These are phyloP conservation scores for Puccinia hordei DNA, from an alignment of 1,284 basidiomycete genomes.

Conservation along the genomic window DNA sequence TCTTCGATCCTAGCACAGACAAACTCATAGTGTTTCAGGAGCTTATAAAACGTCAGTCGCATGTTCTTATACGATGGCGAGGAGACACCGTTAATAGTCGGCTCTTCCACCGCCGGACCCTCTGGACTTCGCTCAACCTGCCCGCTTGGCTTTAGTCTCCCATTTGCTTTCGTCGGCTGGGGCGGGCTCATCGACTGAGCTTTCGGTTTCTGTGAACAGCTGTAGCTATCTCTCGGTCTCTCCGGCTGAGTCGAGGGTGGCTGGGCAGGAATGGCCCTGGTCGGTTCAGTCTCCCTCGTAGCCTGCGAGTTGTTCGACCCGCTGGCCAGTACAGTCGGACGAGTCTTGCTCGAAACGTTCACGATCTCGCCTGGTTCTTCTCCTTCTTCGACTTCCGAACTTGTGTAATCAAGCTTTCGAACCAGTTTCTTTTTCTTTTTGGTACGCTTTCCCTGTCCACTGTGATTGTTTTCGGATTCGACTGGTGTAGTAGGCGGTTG, in stretches of 20 bases:
- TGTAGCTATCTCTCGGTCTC: too few relatives aligned
- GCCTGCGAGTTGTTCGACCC: background rate
- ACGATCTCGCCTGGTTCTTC: constrained; percentile 32
- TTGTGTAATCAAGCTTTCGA: constrained; percentile 23
- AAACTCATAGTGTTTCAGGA: constrained; percentile 34
- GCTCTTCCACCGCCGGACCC: background rate
- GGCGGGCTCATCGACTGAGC: background rate
- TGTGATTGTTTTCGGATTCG: background rate
- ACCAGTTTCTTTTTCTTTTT: constrained; percentile 43
- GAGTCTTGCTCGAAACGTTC: background rate
- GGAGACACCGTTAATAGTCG: background rate
- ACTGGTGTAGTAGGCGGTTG: background rate
- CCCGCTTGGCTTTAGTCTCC: background rate
- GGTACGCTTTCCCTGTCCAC: constrained; percentile 8
- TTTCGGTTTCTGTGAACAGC: background rate
- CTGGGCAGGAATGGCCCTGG: background rate
- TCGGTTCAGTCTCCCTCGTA: background rate
- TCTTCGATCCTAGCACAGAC: constrained; percentile 9
- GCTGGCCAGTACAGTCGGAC: background rate
- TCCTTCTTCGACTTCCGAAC: constrained; percentile 44
- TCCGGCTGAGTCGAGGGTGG: background rate
- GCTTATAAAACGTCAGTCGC: constrained; percentile 24
- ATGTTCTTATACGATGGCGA: background rate
- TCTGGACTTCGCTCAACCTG: background rate
- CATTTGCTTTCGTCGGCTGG: background rate